Evolutionary conservation across 2,329 filamentous ascomycete species (phyloP).

Genomic region (Fusarium sp.): DNA sequence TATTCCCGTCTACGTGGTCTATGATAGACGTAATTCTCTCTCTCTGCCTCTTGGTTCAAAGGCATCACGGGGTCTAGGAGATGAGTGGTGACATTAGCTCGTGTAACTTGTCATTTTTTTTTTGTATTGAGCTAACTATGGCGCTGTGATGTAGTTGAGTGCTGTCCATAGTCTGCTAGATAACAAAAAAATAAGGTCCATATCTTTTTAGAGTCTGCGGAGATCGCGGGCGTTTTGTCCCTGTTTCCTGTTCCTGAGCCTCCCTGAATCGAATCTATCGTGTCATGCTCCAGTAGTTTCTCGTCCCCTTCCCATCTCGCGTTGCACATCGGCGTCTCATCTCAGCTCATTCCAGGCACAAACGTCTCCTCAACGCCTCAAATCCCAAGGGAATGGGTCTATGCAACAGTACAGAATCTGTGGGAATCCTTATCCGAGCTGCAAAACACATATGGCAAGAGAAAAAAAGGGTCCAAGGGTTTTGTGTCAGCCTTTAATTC

Average conservation of each 20-base stretch:
- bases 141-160: not conserved
- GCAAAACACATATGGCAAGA: not conserved
- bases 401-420: not conserved
- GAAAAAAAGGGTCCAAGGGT: slow-evolving; percentile 20
- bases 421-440: slow-evolving; percentile 1
- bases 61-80: not conserved
- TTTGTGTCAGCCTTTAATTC: slow-evolving; percentile 26
- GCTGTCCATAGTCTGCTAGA: not conserved
- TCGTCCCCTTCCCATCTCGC: not conserved
- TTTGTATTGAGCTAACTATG: not conserved
- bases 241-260: not conserved
- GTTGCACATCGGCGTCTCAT: slow-evolving; percentile 25
- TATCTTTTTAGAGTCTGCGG: not conserved
- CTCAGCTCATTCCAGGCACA: slow-evolving; percentile 23
- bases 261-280: slow-evolving; percentile 4
- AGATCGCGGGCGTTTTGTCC: not conserved
- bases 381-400: slow-evolving; percentile 1
- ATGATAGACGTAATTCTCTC: not conserved
- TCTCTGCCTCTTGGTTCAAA: not conserved
- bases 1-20: not conserved
- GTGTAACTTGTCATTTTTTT: slow-evolving; percentile 1
- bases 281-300: slow-evolving; percentile 21
- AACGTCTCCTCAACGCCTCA: not conserved
- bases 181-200: not conserved
- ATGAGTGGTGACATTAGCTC: not conserved